Percentiles rank a stretch among this genome's conserved stretches.
Conservation (phyloP, 2,329 filamentous ascomycete genomes). For the Ramichloridium luteum region DNA sequence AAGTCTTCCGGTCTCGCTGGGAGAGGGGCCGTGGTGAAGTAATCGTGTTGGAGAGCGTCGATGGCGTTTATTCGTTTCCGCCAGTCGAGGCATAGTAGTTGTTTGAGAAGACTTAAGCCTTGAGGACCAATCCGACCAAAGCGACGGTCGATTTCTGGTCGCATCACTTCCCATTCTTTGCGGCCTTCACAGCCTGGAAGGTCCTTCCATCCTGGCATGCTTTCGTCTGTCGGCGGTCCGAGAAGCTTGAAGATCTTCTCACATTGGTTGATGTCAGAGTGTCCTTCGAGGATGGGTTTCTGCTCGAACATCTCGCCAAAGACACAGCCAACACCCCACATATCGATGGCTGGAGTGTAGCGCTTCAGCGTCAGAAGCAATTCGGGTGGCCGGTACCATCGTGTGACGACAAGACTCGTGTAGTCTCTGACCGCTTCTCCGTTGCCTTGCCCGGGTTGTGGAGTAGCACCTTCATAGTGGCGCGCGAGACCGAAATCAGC, state of each 20-base stretch:
- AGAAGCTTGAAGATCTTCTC: conserved; percentile 90
- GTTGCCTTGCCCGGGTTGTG: conserved; percentile 62
- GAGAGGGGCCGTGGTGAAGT: conserved; percentile 68
- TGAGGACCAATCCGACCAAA: conserved; percentile 52
- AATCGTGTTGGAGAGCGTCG: conserved; percentile 83
- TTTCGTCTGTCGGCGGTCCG: conserved; percentile 77
- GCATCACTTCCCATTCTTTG: conserved; percentile 47
- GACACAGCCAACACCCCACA: conserved; percentile 98
- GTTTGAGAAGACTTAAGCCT: conserved; percentile 66
- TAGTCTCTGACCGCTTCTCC: conserved; percentile 83
- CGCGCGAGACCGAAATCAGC: conserved; percentile 92
- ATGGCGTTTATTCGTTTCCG: conserved; percentile 79
- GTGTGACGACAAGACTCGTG: conserved; percentile 88
- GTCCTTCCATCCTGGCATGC: conserved; percentile 79
- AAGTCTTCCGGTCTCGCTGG: conserved; percentile 76
- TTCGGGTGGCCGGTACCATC: conserved; percentile 95
- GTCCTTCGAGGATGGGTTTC: conserved; percentile 83
- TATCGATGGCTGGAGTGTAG: conserved; percentile 95
- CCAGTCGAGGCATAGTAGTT: conserved; percentile 84
- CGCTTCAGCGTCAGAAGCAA: conserved; percentile 73
- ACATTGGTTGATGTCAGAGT: conserved; percentile 78
- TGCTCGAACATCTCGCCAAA: conserved; percentile 96
- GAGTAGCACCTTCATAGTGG: conserved; percentile 77
- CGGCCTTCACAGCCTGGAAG: conserved; percentile 72
- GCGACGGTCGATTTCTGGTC: conserved; percentile 54